A percentile compares a stretch with the other conserved stretches of the same genome.
Evolutionary conservation across 257 asterid genomes (phyloP).

Genomic region (Solanum medicagineum): DNA sequence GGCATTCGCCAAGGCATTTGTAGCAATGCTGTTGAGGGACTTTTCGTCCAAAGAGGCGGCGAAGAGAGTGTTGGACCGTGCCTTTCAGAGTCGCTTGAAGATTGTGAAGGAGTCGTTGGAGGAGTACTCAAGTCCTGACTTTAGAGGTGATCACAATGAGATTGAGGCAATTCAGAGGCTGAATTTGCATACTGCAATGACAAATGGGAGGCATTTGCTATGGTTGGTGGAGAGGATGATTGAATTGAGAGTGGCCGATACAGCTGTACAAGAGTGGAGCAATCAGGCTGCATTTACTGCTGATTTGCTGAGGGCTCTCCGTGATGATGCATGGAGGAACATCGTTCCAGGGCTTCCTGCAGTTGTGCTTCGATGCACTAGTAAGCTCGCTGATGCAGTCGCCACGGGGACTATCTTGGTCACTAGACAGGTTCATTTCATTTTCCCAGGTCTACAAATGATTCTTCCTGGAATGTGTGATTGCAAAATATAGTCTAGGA

Average conservation of each 20-base stretch:
- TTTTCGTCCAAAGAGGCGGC: constrained; percentile 60
- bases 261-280: constrained; percentile 82
- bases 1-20: constrained; percentile 80
- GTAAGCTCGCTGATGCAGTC: constrained; percentile 73
- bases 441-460: not conserved
- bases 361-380: constrained; percentile 70
- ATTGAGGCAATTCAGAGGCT: constrained; percentile 88
- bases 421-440: constrained; percentile 49
- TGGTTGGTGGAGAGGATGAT: constrained; percentile 98
- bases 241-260: constrained; percentile 80
- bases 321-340: constrained; percentile 71
- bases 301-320: constrained; percentile 60
- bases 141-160: constrained; percentile 76
- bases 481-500: not conserved
- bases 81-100: constrained; percentile 53
- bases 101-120: constrained; percentile 76
- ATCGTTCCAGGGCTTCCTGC: constrained; percentile 74
- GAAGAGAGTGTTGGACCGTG: constrained; percentile 60
- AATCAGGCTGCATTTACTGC: constrained; percentile 62
- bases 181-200: constrained; percentile 77
- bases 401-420: constrained; percentile 62
- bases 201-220: constrained; percentile 63
- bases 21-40: constrained; percentile 79
- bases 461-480: not conserved
- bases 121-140: constrained; percentile 83